Evolutionary conservation across 2,329 filamentous ascomycete genomes (phyloP), one percentile per base, ranked within the genome.

Genomic region (Epichloe gansuensis): DNA sequence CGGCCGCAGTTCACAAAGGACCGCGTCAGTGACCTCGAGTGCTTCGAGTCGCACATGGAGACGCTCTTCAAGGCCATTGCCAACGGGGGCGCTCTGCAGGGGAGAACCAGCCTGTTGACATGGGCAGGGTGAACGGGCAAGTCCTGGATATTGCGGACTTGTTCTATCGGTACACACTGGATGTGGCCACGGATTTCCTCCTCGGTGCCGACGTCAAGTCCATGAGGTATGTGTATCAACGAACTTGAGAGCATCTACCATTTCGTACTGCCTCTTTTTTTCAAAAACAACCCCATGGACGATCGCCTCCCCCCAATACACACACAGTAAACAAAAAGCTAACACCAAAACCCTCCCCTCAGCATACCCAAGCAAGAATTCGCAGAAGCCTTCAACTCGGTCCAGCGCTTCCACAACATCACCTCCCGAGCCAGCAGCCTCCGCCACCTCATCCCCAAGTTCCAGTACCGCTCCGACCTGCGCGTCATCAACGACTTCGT

Each of bases 1-100:
- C 78, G 90, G 2, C 90, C 91, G 0, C 88, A 94, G 62, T 95
- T 95, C 67, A 82, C 89, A 62, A 86, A 85, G 60, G 86, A 94
- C 62, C 85, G 90, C 21, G 80, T 95, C 38, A 86, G 84, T 57
- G 88, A 95, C 66, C 71, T 95, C 55, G 77, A 88, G 50, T 82
- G 85, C 54, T 91, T 95, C 63, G 91, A 95, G 69, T 73, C 75
- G 23, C 89, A 95, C 63, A 77, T 91, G 25, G 76, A 87, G 62
- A 78, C 81, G 0, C 73, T 95, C n/a, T 80, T 94, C 64, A 72
- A 75, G 21, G 76, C 84, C 59, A 78, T 94, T 56, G 75, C 76
- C 31, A 78, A 81, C 51, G 75, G 75, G 1, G 76, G 76, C 0
- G 72, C 74, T 6, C 71, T 82, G 21, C 72, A 81, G 38, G 76